Base-by-base conservation (phyloP, 306 rosid species). In the Rosa multiflora region DNA sequence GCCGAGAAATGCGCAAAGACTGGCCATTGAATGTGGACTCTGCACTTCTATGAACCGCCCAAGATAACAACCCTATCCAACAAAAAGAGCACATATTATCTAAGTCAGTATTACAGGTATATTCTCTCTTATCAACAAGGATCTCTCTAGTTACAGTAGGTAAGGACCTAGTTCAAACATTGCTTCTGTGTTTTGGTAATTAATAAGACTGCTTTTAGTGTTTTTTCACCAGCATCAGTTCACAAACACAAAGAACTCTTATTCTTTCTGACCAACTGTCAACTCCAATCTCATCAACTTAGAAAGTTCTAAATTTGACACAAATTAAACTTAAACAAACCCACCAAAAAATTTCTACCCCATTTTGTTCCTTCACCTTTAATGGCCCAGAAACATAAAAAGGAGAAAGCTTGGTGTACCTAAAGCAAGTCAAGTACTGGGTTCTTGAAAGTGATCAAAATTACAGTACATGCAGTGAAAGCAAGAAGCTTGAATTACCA, bases 1-100 rank as follows among this genome's bases (percentile, higher is more conserved):
- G 76, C 64, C 63, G 61, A 35, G 88, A 81, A 67, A 85, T 29
- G 58, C n/a, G 76, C 78, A 96, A 86, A 77, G 81, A 72, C 61
- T 82, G 90, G 3, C 97, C 97, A 83, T 72, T 84, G 90, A 96
- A 91, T 64, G 94, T 74, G 71, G 98, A 90, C 73, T 70, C 74
- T 58, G 83, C 48, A 79, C 90, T 88, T 78, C 80, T 80, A 85
- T 81, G 87, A 69, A 88, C 62, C 71, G 77, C 78, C 68, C 82
- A 62, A 76, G 88, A 83, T 61, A 84, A 75, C 43, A 81, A 82
- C 77, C 89, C 92, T 88, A 75, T 66, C 62, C 82, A 68, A 62
- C 69, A 74, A 63, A 70, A 29, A 55, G 46, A 76, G 13, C 73
- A 76, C 17, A 44, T 74, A 21, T 62, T 46, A 47, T 62, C 72